phyloP scores from a whole-genome alignment of 106 monocot genomes.

The Acanthochlamys bracteata region DNA sequence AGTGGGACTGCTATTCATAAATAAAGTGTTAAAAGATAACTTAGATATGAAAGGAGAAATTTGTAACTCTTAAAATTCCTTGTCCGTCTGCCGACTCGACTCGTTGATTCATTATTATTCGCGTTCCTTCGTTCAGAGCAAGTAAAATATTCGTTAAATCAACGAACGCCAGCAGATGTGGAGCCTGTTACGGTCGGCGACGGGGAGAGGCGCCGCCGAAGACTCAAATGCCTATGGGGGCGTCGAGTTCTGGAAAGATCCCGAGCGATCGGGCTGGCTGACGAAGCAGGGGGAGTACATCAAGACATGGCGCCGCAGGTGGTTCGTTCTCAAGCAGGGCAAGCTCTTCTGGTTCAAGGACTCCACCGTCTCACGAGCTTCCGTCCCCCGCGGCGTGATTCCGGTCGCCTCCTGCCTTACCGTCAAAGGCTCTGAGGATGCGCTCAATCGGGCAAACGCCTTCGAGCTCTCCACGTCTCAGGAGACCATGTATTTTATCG shows the following conservation, averaged over 20 bases:
- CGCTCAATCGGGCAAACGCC: conserved; percentile 29
- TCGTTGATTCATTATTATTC: too few species aligned
- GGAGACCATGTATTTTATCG: conserved; percentile 17
- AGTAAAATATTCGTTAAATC: too few species aligned
- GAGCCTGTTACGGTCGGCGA: neutral
- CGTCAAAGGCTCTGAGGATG: conserved; percentile 46
- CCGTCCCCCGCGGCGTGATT: conserved; percentile 8
- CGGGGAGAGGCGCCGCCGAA: neutral
- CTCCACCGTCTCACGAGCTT: neutral
- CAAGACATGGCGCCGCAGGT: conserved; percentile 9
- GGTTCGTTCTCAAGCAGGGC: conserved; percentile 12
- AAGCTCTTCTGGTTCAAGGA: conserved; percentile 16
- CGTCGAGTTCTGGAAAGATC: conserved; percentile 10
- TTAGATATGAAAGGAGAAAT: too few species aligned
- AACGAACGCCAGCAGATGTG: neutral
- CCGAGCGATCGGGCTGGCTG: conserved; percentile 7
- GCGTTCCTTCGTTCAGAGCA: too few species aligned
- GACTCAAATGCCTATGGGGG: neutral
- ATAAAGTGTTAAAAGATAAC: too few species aligned
- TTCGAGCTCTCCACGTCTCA: conserved; percentile 31
- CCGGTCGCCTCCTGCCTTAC: conserved; percentile 29
- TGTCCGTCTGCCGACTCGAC: too few species aligned
- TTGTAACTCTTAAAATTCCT: too few species aligned
- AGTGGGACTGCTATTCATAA: too few species aligned
- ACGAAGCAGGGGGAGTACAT: conserved; percentile 14